Base-by-base conservation (phyloP, 225 moss, liverwort and hornwort genomes). In the Takakia lepidozioides region DNA sequence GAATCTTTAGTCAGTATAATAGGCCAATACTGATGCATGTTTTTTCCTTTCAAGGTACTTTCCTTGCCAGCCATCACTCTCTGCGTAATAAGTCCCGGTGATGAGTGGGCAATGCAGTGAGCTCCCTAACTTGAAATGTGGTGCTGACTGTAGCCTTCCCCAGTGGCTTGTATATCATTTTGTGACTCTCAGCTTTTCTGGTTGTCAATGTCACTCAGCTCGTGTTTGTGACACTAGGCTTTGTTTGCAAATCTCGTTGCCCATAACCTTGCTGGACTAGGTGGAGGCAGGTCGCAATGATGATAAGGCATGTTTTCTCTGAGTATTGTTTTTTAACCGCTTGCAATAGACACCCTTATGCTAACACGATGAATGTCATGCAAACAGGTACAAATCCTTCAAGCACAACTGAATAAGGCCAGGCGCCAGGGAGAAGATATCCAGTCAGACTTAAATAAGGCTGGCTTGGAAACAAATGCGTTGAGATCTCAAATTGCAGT, bases 351-450 rank as follows among this genome's bases (percentile, higher is more conserved):
- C n/a, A n/a, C 7, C 14, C 17, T 14, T 38, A 5, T 38, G 38
- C 17, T 16, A 38, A 38, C 11, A 14, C 1, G 38, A 38, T 38
- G 38, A 38, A 38, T 38, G 15, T 38, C 3, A 38, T 14, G 38
- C 41, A 30, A 62, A 44, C 70, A 79, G 79, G 74, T 70, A 63
- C 66, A 66, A 49, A 74, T 59, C 41, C 70, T 79, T 43, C 63
- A 79, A 15, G 54, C 57, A 38, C 60, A 79, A 49, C 53, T 79
- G 57, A 70, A 63, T 30, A 50, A 69, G 49, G 62, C 66, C 19
- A 20, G 55, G 28, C 16, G 37, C 57, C 69, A 70, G 34, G 46
- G 60, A 19, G 60, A 70, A 40, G 74, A 70, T 8, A 69, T 74
- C 17, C 74, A 74, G 38, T 43, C 50, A 46, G 79, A 79, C 41